These are phyloP conservation scores for Glutinoglossum americanum DNA, from an alignment of 495 filamentous ascomycete genomes.

Conservation along the genomic window DNA sequence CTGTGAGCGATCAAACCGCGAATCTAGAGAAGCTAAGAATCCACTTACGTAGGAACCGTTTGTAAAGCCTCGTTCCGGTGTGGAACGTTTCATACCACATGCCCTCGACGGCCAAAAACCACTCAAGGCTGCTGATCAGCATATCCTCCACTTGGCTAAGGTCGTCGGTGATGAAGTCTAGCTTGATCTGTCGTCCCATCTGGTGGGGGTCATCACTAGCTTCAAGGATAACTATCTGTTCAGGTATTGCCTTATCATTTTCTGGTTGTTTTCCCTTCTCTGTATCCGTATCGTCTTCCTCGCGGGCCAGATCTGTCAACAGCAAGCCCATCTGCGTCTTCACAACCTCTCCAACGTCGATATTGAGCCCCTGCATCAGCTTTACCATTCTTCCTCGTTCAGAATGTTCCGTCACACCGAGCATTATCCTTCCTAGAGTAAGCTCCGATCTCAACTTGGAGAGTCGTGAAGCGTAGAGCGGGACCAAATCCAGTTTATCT, in stretches of 20 bases:
- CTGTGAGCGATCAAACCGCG: conserved; percentile 1
- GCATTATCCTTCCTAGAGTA: conserved; percentile 33
- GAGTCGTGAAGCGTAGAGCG: conserved; percentile 68
- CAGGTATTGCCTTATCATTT: neutral
- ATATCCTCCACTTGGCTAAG: conserved; percentile 38
- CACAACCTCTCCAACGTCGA: conserved; percentile 22
- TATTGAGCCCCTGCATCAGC: conserved; percentile 29
- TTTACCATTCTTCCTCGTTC: conserved; percentile 27
- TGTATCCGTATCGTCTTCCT: neutral
- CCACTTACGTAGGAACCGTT: conserved; percentile 46
- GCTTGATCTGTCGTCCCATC: conserved; percentile 19
- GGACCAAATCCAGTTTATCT: conserved; percentile 51
- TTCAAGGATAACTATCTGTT: neutral
- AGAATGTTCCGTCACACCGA: conserved; percentile 25
- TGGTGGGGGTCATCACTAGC: neutral
- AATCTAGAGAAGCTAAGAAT: conserved; percentile 3
- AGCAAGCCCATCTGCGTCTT: conserved; percentile 31
- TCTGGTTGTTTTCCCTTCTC: neutral
- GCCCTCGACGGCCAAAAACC: conserved; percentile 53
- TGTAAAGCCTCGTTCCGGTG: conserved; percentile 45
- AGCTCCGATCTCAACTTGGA: conserved; percentile 24
- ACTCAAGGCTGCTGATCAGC: conserved; percentile 63
- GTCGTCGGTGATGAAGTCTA: conserved; percentile 42
- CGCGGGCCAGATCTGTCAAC: neutral
- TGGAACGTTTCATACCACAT: conserved; percentile 50